Conservation (phyloP, 1,284 basidiomycete genomes). For the Fomitiporia mediterranea region DNA sequence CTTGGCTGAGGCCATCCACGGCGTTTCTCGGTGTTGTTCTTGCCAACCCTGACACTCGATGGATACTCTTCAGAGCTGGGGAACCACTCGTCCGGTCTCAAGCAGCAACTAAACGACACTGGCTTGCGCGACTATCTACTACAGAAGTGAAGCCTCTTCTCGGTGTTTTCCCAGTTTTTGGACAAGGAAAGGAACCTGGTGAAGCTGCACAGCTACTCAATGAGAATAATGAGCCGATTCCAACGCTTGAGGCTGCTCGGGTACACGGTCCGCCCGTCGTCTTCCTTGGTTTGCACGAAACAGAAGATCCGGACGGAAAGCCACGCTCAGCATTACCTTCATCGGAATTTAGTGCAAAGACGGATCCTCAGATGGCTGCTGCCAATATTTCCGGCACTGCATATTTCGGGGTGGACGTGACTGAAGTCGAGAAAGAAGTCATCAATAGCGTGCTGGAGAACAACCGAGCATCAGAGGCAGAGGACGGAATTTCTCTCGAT, state of each 20-base stretch:
- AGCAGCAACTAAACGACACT: slow-evolving; percentile 30
- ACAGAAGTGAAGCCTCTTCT: slow-evolving; percentile 45
- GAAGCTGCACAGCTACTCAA: slow-evolving; percentile 32
- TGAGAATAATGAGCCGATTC: slow-evolving; percentile 35
- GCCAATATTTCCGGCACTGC: slow-evolving; percentile 66
- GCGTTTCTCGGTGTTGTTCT: slow-evolving; percentile 68
- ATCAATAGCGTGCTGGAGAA: slow-evolving; percentile 43
- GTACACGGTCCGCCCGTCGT: slow-evolving; percentile 56
- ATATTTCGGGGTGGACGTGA: slow-evolving; percentile 77
- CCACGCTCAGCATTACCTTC: slow-evolving; percentile 48
- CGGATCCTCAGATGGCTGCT: slow-evolving; percentile 37
- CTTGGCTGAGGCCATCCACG: slow-evolving; percentile 75
- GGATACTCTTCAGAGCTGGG: slow-evolving; percentile 69
- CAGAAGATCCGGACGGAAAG: slow-evolving; percentile 32
- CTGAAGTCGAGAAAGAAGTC: slow-evolving; percentile 42
- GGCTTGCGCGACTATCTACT: slow-evolving; percentile 51
- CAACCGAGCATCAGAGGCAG: slow-evolving; percentile 26
- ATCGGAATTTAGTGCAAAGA: slow-evolving; percentile 48
- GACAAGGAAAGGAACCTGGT: slow-evolving; percentile 55
- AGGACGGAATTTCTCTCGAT: slow-evolving; percentile 31
- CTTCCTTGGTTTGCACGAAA: slow-evolving; percentile 80
- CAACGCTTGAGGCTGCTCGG: slow-evolving; percentile 58
- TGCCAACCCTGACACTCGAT: slow-evolving; percentile 54
- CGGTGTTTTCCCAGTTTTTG: slow-evolving; percentile 52
- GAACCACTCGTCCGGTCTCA: slow-evolving; percentile 50